Evolutionary conservation across 2,329 filamentous ascomycete genomes (phyloP).

Genomic region (Aspergillus pseudotamarii): DNA sequence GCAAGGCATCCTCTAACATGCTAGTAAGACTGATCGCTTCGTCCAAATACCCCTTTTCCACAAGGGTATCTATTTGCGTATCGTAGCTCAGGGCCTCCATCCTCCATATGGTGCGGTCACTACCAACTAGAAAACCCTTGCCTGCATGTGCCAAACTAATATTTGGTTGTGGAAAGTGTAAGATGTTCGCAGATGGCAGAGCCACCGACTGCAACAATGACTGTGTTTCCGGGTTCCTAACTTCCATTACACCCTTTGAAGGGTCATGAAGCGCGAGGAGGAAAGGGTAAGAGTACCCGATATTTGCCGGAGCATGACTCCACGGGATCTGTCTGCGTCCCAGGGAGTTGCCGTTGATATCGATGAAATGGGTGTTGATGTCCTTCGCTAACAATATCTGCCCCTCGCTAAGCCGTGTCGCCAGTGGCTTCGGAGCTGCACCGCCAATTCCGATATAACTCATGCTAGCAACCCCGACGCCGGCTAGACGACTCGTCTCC

Average conservation of each 20-base stretch:
- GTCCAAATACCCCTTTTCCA: conserved; percentile 74
- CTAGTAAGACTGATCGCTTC: conserved; percentile 87
- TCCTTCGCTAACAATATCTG: conserved; percentile 96
- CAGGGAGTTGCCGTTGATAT: conserved; percentile 76
- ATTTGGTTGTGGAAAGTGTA: conserved; percentile 91
- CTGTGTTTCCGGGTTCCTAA: conserved; percentile 88
- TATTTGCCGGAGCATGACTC: conserved; percentile 81
- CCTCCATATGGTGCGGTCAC: conserved; percentile 90
- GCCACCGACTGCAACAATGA: conserved; percentile 85
- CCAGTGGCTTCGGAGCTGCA: conserved; percentile 87
- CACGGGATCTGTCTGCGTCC: conserved; percentile 91
- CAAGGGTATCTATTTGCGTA: conserved; percentile 80
- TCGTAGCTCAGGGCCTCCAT: conserved; percentile 95
- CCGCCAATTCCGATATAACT: conserved; percentile 94
- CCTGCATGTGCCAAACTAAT: conserved; percentile 93
- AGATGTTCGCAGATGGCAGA: conserved; percentile 76
- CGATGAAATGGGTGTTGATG: conserved; percentile 91
- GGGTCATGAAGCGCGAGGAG: conserved; percentile 83
- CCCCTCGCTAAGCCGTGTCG: conserved; percentile 77
- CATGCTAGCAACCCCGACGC: conserved; percentile 83
- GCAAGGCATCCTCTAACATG: conserved; percentile 89
- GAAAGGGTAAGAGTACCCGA: conserved; percentile 97
- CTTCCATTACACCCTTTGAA: conserved; percentile 81
- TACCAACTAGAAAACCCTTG: conserved; percentile 92
- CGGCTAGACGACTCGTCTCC: conserved; percentile 76